phyloP scores from a whole-genome alignment of 192 early-diverging fungal species.

The Rhizoclosmatium sp. region DNA sequence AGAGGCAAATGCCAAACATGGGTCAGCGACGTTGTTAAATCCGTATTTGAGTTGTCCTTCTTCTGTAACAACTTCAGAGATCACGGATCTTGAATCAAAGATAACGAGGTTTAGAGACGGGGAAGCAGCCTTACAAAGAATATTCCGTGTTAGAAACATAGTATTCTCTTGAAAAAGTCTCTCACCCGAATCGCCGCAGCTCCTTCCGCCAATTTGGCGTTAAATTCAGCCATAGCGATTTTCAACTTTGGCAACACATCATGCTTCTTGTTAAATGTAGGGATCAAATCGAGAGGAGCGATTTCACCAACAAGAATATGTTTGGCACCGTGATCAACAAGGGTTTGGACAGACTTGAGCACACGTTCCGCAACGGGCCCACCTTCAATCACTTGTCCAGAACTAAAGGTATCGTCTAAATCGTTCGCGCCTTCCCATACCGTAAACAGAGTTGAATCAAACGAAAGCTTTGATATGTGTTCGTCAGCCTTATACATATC shows the following conservation, averaged over 20 bases:
- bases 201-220: no score
- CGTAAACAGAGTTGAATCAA: conserved; percentile 18
- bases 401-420: neutral
- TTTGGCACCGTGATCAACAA: neutral
- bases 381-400: neutral
- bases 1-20: no score
- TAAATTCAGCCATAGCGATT: no score
- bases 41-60: no score
- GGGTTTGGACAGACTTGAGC: neutral
- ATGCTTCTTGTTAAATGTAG: neutral
- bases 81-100: no score
- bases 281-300: neutral
- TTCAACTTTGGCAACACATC: neutral
- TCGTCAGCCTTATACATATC: neutral
- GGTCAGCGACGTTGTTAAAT: no score
- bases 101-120: no score
- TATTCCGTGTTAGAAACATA: no score
- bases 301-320: neutral
- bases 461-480: neutral
- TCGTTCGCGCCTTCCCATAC: conserved; percentile 20
- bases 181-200: no score
- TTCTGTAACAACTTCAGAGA: no score
- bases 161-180: no score
- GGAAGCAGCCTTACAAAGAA: no score
- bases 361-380: neutral